These are phyloP conservation scores for Rubroboletus satanas DNA, from an alignment of 768 basidiomycete genomes.

Conservation along the genomic window DNA sequence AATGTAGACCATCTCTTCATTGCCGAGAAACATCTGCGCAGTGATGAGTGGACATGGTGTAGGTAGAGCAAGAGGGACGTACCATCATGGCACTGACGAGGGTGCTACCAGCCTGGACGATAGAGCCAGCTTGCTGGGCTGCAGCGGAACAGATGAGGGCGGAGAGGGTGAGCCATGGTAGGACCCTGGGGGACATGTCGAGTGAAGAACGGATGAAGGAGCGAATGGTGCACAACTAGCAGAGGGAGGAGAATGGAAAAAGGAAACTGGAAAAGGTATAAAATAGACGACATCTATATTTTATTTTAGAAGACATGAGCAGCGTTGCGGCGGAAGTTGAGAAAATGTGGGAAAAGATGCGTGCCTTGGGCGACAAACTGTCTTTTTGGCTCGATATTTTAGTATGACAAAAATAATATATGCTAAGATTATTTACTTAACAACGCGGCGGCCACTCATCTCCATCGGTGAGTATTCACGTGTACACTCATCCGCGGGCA, in stretches of 20 bases:
- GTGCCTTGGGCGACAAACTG: too few relatives aligned
- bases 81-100: conserved; percentile 54
- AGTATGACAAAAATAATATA: too few relatives aligned
- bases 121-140: conserved; percentile 17
- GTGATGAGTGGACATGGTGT: background rate
- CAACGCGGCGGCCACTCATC: too few relatives aligned
- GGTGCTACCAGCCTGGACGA: conserved; percentile 29
- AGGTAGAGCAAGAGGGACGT: conserved; percentile 3
- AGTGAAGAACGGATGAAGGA: conserved; percentile 3
- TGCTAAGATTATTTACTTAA: too few relatives aligned
- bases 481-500: too few relatives aligned
- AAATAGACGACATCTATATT: background rate
- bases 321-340: too few relatives aligned
- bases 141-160: background rate
- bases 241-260: too few relatives aligned
- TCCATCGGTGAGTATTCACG: too few relatives aligned
- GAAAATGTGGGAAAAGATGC: too few relatives aligned
- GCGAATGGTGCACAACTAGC: background rate
- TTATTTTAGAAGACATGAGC: too few relatives aligned
- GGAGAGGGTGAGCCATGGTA: conserved; percentile 8
- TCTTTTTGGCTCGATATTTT: too few relatives aligned
- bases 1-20: conserved; percentile 77
- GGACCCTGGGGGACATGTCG: background rate
- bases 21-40: conserved; percentile 72
- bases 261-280: background rate